A percentile compares a stretch with the other conserved stretches of the same genome.
Conservation (phyloP, 2,329 filamentous ascomycete genomes). For the Fusarium newnesense region DNA sequence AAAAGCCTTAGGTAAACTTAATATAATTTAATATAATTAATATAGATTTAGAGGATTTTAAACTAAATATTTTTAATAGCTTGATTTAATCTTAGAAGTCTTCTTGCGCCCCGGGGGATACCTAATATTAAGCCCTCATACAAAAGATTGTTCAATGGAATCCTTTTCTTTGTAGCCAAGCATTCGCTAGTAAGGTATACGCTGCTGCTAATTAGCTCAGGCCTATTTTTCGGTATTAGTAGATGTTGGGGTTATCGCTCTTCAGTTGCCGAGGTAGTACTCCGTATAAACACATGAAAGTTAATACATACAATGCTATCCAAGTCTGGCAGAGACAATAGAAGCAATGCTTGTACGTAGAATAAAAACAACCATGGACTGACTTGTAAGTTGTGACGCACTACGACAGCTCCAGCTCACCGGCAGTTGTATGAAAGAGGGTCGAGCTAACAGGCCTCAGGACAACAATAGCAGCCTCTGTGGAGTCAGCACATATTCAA, state of each 20-base stretch:
- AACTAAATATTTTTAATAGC: too few species aligned
- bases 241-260: not conserved
- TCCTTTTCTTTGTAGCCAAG: constrained; percentile 12
- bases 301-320: not conserved
- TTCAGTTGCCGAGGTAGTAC: constrained; percentile 29
- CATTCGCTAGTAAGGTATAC: not conserved
- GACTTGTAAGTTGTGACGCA: constrained; percentile 9
- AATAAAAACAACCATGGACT: not conserved
- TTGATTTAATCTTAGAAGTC: too few species aligned
- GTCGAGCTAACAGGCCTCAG: constrained; percentile 36
- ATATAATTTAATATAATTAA: too few species aligned
- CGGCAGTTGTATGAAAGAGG: constrained; percentile 38
- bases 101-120: not conserved
- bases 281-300: not conserved
- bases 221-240: not conserved
- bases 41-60: too few species aligned
- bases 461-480: constrained; percentile 34
- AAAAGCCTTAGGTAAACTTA: too few species aligned
- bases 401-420: constrained; percentile 9
- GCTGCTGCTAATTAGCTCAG: not conserved
- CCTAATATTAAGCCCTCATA: constrained; percentile 16
- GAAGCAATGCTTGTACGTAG: not conserved
- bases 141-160: constrained; percentile 21
- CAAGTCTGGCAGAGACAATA: not conserved
- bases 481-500: constrained; percentile 31